Conservation (phyloP, 495 filamentous ascomycete genomes). For the Penicillium malachiteum region DNA sequence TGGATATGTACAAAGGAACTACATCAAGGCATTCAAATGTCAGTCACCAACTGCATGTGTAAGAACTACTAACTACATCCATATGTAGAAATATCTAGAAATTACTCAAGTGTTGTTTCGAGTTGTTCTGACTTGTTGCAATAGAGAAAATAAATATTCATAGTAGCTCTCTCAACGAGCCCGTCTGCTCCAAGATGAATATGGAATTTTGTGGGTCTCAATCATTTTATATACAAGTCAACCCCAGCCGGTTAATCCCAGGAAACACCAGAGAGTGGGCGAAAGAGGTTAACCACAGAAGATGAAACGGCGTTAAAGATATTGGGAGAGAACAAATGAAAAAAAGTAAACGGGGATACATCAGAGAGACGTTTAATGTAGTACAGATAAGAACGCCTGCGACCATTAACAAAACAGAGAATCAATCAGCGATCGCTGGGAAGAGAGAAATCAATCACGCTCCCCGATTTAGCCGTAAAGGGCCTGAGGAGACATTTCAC, state of each 20-base stretch:
- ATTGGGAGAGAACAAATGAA: constrained; percentile 18
- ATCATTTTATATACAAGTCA: constrained; percentile 48
- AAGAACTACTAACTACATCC: too few relatives aligned
- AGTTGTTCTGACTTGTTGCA: too few relatives aligned
- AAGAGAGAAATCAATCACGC: constrained; percentile 1
- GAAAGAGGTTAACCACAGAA: constrained; percentile 26
- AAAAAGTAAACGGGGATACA: constrained; percentile 25
- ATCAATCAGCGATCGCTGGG: constrained; percentile 25
- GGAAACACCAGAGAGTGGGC: constrained; percentile 20
- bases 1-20: too few relatives aligned
- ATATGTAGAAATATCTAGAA: too few relatives aligned
- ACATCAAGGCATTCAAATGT: too few relatives aligned
- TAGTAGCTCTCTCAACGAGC: neutral
- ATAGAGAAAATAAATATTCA: too few relatives aligned
- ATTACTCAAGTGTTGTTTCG: too few relatives aligned
- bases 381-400: constrained; percentile 48
- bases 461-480: constrained; percentile 37
- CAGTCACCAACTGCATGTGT: too few relatives aligned
- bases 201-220: constrained; percentile 32
- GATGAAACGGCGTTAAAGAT: constrained; percentile 22
- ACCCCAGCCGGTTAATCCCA: constrained; percentile 30
- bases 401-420: constrained; percentile 39
- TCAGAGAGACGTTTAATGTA: constrained; percentile 37
- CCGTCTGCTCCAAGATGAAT: constrained; percentile 15
- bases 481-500: constrained; percentile 55